A percentile compares a stretch with the other conserved stretches of the same genome.
Conservation (phyloP, 305 asterid species). For the Nicotiana rustica region DNA sequence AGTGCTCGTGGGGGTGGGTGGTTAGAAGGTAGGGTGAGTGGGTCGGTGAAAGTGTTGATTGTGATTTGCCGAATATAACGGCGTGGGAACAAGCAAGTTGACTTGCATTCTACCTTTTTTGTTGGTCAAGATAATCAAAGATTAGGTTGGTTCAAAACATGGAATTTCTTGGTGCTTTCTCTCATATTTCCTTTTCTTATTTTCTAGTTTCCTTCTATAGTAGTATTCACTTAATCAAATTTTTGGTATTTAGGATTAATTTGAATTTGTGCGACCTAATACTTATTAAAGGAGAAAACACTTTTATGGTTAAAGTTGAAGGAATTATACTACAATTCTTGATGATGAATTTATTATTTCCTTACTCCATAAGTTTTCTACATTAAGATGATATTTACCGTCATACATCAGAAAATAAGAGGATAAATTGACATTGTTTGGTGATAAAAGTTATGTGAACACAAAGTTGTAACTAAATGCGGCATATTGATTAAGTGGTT, state of each 20-base stretch:
- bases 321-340: too few species aligned
- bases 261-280: too few species aligned
- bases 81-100: conserved; percentile 29
- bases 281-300: too few species aligned
- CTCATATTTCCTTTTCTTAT: background rate
- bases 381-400: too few species aligned
- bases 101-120: background rate
- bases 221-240: too few species aligned
- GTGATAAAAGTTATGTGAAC: background rate
- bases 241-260: too few species aligned
- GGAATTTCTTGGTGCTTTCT: background rate
- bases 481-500: background rate
- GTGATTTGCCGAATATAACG: conserved; percentile 24
- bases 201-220: too few species aligned
- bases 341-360: too few species aligned
- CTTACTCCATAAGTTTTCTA: background rate
- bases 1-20: background rate
- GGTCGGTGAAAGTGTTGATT: conserved; percentile 33
- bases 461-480: background rate
- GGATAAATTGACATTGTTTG: background rate
- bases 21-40: background rate
- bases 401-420: background rate
- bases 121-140: background rate
- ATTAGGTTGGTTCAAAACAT: background rate
- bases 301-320: too few species aligned